Base-by-base conservation (phyloP, 148 eudicot genomes). In the Salicornia ramosissima region DNA sequence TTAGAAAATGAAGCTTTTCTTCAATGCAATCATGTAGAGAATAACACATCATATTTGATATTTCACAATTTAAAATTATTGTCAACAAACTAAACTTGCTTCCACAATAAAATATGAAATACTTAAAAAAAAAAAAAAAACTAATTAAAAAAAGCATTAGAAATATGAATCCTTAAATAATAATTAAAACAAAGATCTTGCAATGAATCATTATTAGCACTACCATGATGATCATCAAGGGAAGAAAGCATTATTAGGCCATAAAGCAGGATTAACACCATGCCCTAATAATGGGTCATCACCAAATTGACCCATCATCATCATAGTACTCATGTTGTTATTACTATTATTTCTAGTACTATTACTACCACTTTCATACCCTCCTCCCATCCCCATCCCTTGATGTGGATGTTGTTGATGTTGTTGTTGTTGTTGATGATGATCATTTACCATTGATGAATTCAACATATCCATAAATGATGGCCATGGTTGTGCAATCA, bases 241-340 rank as follows among this genome's bases (percentile, higher is more conserved):
- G 30, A 71, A 58, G 67, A 56, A 76, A 49, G 33, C 31, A 36
- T 36, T 36, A 64, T 64, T 76, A 11, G 79, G 47, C 80, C 80
- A 77, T 33, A 66, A 28, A 66, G 72, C 18, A 39, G 72, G 64
- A 67, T 77, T 67, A 59, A 67, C 57, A 67, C 75, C 80, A 71
- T 77, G 72, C 29, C 61, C 75, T n/a, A 22, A 47, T n/a, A 22
- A 47, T 65, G 71, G 68, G 42, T 77, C 67, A 8, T 77, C 76
- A 51, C 80, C 80, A 77, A 58, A 77, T 28, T 77, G 76, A 61
- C 76, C 75, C 76, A 77, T 76, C 79, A 76, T 77, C 80, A 71
- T 77, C 75, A 71, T 65, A 70, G 64, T 70, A 28, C 19, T 72
- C 54, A 28, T 74, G 22, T 50, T 56, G 49, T 28, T 56, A 36